Base-by-base conservation (phyloP, 257 asterid genomes). In the Jacaranda mimosifolia region DNA sequence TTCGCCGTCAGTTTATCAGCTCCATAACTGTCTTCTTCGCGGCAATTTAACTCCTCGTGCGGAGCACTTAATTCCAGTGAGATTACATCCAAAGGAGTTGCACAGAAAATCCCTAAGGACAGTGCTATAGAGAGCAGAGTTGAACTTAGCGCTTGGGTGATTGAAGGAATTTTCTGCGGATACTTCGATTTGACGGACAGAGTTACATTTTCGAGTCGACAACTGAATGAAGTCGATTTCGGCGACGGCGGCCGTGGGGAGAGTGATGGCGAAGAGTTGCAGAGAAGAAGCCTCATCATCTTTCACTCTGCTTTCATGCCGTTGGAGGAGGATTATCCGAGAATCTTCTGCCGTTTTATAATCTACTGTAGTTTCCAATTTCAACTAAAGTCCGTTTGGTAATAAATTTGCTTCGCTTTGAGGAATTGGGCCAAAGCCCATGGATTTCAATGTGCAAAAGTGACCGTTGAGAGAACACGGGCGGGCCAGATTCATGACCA, bases 61-160 rank as follows among this genome's bases (percentile, higher is more conserved):
- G 83, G 74, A 48, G 72, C 8, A 60, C 9, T 68, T 14, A 83
- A 38, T 51, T 81, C 91, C 39, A 79, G 38, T 7, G 92, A 79
- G 19, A 79, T 69, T 9, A 84, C 85, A 59, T 76, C 64, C 35
- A 87, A 59, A 17, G 91, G 93, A 71, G 87, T 78, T 55, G 92
- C 83, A 68, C 72, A 80, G 52, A 90, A 73, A 75, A 95, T 74
- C 48, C 94, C 94, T 32, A 91, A 43, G 1, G 97, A 90, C 46
- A 93, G 89, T 39, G 91, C 83, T 12, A 86, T 39, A 39, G 97
- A 88, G 51, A 91, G 74, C 36, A 92, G 83, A 55, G 87, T 70
- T 12, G 89, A 76, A 46, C 85, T 82, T 17, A 87, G 46, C 9
- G 81, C 77, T 75, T 77, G 86, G 10, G 83, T 12, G 70, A 83